These are phyloP conservation scores for Aspergillus sparsus DNA, from an alignment of 495 filamentous ascomycete genomes.

Conservation along the genomic window DNA sequence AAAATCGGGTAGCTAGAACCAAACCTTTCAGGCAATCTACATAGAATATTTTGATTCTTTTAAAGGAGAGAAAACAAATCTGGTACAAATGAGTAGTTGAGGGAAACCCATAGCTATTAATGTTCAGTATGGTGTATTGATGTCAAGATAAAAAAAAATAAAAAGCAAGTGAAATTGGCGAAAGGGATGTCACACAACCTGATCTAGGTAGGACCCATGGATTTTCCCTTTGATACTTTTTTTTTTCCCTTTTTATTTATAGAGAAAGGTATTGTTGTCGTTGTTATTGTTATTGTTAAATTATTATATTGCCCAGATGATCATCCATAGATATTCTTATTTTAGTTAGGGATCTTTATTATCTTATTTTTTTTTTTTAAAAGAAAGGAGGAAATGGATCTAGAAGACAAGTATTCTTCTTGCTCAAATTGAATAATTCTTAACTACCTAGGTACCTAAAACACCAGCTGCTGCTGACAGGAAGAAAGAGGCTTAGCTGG, in stretches of 20 bases:
- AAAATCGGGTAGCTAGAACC: not conserved
- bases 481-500: not conserved
- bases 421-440: too few species aligned
- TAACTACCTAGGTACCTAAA: too few species aligned
- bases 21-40: not conserved
- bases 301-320: too few species aligned
- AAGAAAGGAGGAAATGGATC: too few species aligned
- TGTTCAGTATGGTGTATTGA: not conserved
- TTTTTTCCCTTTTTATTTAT: not conserved
- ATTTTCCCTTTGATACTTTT: not conserved
- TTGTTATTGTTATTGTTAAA: too few species aligned
- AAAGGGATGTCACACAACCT: slow-evolving; percentile 3
- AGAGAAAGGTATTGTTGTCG: too few species aligned
- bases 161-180: not conserved
- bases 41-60: not conserved
- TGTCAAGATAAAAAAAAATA: not conserved
- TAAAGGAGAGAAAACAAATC: not conserved
- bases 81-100: not conserved
- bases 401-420: too few species aligned
- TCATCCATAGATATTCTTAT: too few species aligned
- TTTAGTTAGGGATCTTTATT: too few species aligned
- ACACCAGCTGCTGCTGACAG: not conserved
- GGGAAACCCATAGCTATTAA: not conserved
- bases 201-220: not conserved
- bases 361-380: too few species aligned